Conservation (phyloP, 257 asterid genomes). For the Handroanthus guayacan region DNA sequence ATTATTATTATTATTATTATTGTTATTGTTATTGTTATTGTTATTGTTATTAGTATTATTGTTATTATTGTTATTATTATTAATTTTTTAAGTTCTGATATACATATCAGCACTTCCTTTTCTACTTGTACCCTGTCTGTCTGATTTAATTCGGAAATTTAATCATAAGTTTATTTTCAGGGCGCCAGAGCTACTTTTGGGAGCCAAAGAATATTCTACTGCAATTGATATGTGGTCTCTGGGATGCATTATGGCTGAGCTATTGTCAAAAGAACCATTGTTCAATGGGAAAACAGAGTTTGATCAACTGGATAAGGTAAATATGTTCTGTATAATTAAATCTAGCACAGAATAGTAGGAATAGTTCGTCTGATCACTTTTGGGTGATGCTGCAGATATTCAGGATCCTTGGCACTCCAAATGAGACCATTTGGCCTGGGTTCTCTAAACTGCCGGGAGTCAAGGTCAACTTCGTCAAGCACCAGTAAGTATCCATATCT, state of each 20-base stretch:
- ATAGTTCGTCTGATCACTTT: constrained; percentile 32
- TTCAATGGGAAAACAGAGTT: constrained; percentile 88
- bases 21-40: no score
- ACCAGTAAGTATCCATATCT: constrained; percentile 66
- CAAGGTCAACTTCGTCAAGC: constrained; percentile 83
- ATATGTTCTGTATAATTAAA: constrained; percentile 4
- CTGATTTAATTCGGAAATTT: constrained; percentile 10
- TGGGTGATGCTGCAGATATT: constrained; percentile 60
- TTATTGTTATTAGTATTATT: no score
- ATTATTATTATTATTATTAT: no score
- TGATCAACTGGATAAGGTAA: constrained; percentile 95
- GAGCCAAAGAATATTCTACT: constrained; percentile 84
- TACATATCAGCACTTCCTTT: neutral
- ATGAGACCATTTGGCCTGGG: constrained; percentile 90
- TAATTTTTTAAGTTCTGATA: neutral
- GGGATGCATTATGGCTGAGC: constrained; percentile 97
- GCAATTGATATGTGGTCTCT: constrained; percentile 99
- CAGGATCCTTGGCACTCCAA: constrained; percentile 82
- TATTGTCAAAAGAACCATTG: constrained; percentile 77
- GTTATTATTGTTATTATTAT: no score
- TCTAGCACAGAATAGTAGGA: neutral
- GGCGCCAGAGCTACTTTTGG: constrained; percentile 96
- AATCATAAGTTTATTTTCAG: constrained; percentile 47
- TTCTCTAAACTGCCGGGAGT: constrained; percentile 80
- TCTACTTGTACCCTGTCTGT: constrained; percentile 10